Percentiles rank a stretch among this genome's conserved stretches.
Evolutionary conservation across 164 flowering plant species (phyloP).

Genomic region (Umbilicus rupestris): DNA sequence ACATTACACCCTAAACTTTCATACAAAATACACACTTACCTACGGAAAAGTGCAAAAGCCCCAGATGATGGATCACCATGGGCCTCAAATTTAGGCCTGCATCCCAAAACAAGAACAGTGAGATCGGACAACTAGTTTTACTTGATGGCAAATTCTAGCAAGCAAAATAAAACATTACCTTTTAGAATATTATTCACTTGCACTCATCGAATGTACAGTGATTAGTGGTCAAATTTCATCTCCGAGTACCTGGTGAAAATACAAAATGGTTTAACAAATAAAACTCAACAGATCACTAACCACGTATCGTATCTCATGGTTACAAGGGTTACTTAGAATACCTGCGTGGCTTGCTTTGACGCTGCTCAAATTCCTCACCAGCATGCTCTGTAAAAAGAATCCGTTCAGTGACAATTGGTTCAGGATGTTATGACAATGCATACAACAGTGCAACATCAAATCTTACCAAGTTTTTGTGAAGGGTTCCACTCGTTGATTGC

Average conservation of each 20-base stretch:
- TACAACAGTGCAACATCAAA: neutral
- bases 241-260: constrained; percentile 63
- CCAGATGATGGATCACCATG: too few relatives aligned
- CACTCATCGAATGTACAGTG: constrained; percentile 21
- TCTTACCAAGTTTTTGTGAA: constrained; percentile 63
- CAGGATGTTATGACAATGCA: neutral
- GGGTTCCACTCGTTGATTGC: constrained; percentile 39
- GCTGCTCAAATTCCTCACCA: constrained; percentile 68
- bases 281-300: neutral
- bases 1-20: too few relatives aligned
- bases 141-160: neutral
- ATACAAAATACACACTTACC: too few relatives aligned
- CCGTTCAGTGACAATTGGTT: neutral
- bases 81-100: too few relatives aligned
- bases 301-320: too few relatives aligned
- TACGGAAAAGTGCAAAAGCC: too few relatives aligned
- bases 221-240: constrained; percentile 91
- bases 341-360: constrained; percentile 96
- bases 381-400: constrained; percentile 40
- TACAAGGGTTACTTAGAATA: constrained; percentile 18
- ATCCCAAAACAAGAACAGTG: constrained; percentile 35
- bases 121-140: neutral
- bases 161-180: constrained; percentile 24
- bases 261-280: neutral
- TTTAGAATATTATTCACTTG: constrained; percentile 36